Conservation (phyloP, 495 filamentous ascomycete genomes). For the Lophiotrema nucula region DNA sequence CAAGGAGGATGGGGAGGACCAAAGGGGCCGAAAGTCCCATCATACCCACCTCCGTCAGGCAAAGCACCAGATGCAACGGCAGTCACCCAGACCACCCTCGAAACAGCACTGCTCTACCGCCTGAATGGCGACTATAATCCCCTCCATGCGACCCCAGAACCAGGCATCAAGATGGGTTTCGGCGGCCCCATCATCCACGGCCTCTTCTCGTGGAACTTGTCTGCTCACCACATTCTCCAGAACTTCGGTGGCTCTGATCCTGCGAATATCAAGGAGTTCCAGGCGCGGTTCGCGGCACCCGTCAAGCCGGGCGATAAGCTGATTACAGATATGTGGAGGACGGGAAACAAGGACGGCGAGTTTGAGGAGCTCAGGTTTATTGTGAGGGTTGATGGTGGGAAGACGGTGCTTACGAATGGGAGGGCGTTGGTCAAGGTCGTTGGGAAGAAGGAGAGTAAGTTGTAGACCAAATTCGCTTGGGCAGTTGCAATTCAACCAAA, state of each 20-base stretch:
- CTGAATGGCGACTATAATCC: constrained; percentile 93
- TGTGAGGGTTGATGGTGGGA: constrained; percentile 67
- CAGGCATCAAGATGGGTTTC: constrained; percentile 85
- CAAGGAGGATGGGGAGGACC: constrained; percentile 89
- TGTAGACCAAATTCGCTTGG: too few species aligned
- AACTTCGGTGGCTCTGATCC: constrained; percentile 73
- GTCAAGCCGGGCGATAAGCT: constrained; percentile 75
- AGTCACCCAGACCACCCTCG: constrained; percentile 61
- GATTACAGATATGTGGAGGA: constrained; percentile 63
- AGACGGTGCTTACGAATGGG: constrained; percentile 80
- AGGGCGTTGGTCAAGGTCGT: constrained; percentile 70
- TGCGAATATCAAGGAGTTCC: constrained; percentile 76
- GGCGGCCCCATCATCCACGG: constrained; percentile 87
- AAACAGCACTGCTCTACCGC: constrained; percentile 66
- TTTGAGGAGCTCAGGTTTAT: constrained; percentile 82
- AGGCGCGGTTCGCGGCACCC: constrained; percentile 81
- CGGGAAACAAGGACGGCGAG: constrained; percentile 58
- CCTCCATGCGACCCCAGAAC: constrained; percentile 79
- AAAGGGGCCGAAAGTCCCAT: constrained; percentile 75
- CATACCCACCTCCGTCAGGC: constrained; percentile 69
- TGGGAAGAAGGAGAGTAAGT: constrained; percentile 58
- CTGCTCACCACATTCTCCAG: constrained; percentile 72
- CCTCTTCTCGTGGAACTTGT: constrained; percentile 78
- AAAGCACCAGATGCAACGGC: constrained; percentile 73
- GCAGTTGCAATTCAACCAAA: too few species aligned